Base-by-base conservation (phyloP, 169 alveolate genomes). In the Plasmodium chabaudi region DNA sequence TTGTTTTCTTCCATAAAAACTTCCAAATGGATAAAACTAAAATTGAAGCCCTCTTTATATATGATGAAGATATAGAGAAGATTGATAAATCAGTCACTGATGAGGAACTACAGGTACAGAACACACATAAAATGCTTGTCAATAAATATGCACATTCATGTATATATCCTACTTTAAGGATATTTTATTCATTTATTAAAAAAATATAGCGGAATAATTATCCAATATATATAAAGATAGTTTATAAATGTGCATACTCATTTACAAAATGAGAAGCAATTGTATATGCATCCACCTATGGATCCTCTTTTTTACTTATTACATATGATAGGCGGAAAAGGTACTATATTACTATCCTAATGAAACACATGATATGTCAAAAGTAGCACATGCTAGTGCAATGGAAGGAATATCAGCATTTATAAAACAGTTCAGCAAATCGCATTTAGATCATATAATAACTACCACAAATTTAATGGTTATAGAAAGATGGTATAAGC, bases 391-490 rank as follows among this genome's bases (percentile, higher is more conserved):
- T 47, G 47, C 89, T 9, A 79, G 89, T 51, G 56, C 82, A 7
- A 79, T 79, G 89, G 89, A 79, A 67, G 89, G 89, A 12, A 47
- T 79, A 9, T 79, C 89, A 21, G 57, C 71, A 19, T 79, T 79
- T 44, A 46, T 79, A 12, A 65, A 57, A 25, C 79, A 79, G 0
- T 79, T 79, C 60, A 79, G 82, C 25, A 79, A 67, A 55, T 68
- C 77, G 1, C 82, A 79, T 59, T n/a, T 67, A 23, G 89, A 79
- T 17, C 79, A 79, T 79, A 79, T 79, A 25, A 23, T 79, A 67
- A 79, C 89, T 17, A 57, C 65, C 5, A 60, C 65, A 0, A 65
- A 65, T 79, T 67, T 79, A 65, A 79, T 79, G 15, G 89, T 79
- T 47, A 49, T 79, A 19, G 21, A 79, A 7, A 64, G 39, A 47